Base-by-base conservation (phyloP, 1,284 basidiomycete genomes). In the Sparassis latifolia region DNA sequence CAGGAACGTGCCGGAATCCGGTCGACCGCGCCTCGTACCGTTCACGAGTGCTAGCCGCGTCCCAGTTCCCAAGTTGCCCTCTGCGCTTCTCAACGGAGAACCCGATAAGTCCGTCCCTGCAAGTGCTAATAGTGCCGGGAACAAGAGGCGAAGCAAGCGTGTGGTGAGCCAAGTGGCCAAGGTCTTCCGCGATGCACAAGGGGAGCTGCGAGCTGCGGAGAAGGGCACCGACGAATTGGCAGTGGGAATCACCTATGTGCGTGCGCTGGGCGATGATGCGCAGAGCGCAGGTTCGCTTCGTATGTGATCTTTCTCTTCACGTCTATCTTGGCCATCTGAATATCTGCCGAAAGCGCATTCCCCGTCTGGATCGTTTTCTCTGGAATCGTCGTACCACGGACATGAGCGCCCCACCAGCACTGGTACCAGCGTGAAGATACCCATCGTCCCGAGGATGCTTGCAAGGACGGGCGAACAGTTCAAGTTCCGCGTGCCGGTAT, bases 21-120 rank as follows among this genome's bases (percentile, higher is more conserved):
- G 57, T 33, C 74, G 77, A 12, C 81, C 85, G 39, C 76, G 84
- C 31, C 65, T 90, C n/a, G 85, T 89, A 32, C 83, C 82, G 39
- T 88, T 90, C 62, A 86, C 80, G 4, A 79, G 78, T 56, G 79
- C 82, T 29, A 74, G 76, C 32, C 78, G 81, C n/a, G 84, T 86
- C 28, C 84, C 84, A 33, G 71, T 78, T 3, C 80, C 84, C 38
- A 73, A 68, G 48, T 53, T 68, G 55, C 52, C 71, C 46, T 49
- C 57, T 55, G 44, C 56, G 49, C 65, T 67, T 44, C 64, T 64
- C 58, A 64, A 58, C 52, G 62, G 56, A 20, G 62, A 60, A 33
- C 12, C 4, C 20, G 64, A 59, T 47, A 61, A 32, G 27, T 42
- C 58, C 42, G 66, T 54, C 31, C 45, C 58, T 42, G 66, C 54